phyloP scores from a whole-genome alignment of 75 land plant genomes.

The Larix kaempferi region DNA sequence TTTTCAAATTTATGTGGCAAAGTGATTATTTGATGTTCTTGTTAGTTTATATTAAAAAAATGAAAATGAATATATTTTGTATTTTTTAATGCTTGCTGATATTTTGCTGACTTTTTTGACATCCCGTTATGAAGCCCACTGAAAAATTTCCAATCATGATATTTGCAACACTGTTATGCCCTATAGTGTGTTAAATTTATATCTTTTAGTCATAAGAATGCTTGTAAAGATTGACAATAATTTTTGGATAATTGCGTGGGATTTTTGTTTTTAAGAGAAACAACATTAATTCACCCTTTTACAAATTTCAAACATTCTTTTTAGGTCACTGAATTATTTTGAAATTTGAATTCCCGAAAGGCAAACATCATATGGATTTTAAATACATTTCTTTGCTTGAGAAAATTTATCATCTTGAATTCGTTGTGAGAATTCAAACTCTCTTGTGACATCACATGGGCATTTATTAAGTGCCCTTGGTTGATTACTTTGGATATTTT shows the following conservation, averaged over 20 bases:
- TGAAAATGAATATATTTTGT: too few relatives aligned
- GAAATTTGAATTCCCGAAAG: background rate
- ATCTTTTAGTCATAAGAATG: background rate
- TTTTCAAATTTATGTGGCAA: too few relatives aligned
- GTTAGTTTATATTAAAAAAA: too few relatives aligned
- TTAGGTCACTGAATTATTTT: background rate
- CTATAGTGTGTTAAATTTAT: background rate
- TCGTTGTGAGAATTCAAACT: background rate
- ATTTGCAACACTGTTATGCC: too few relatives aligned
- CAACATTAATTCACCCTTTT: background rate
- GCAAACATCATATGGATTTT: background rate
- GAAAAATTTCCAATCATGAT: too few relatives aligned
- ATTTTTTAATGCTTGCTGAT: too few relatives aligned
- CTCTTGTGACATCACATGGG: background rate
- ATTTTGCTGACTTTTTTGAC: too few relatives aligned
- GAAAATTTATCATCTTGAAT: background rate
- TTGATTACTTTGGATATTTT: background rate
- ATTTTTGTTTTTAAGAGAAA: background rate
- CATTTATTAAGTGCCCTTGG: too few relatives aligned
- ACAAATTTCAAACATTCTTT: background rate
- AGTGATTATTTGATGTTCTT: too few relatives aligned
- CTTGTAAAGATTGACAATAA: background rate
- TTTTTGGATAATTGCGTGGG: background rate
- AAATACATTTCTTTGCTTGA: background rate
- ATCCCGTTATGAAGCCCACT: too few relatives aligned